Base-by-base conservation (phyloP, 495 filamentous ascomycete species). In the Podospora australis region DNA sequence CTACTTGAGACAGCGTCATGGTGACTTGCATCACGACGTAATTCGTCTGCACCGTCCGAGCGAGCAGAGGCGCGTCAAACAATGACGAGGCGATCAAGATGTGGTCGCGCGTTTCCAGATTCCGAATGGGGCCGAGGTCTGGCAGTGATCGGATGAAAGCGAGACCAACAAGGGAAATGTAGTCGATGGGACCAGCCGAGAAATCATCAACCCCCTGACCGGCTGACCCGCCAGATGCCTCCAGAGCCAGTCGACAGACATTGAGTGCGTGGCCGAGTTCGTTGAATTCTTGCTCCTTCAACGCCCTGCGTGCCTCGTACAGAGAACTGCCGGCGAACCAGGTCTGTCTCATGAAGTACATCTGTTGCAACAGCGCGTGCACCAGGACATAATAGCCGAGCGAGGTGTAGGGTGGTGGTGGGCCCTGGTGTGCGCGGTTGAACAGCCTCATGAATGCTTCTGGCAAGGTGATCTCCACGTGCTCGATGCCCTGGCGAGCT, bases 331-430 rank as follows among this genome's bases (percentile, higher is more conserved):
- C 57, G 6, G 66, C 67, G 20, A 70, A 68, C 0, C 72, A 76
- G 3, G 78, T 75, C 50, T 86, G 78, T 39, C 81, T 82, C 26
- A 82, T 68, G 13, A 83, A 48, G 62, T 80, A 86, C 21, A 87
- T 84, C 38, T 84, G 78, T 52, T 87, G 83, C 11, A 85, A 72
- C 43, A 87, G 63, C 0, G 80, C 82, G 52, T 83, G 78, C 28
- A 87, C 84, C 4, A 86, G 72, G 4, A 82, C 73, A 50, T 85
- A 85, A 50, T 80, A 81, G 13, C 82, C 82, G 0, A 86, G 68
- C 1, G 81, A 79, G 6, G 82, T 82, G 58, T 64, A 70, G 51
- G 76, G 73, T 6, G 77, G 64, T 3, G 72, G 73, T 11, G 73
- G 70, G 13, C 63, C 66, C 46, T 77, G 73, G 2, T 68, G 56